These are phyloP conservation scores for Cornus kousa DNA, from an alignment of 148 eudicot species.

Conservation along the genomic window DNA sequence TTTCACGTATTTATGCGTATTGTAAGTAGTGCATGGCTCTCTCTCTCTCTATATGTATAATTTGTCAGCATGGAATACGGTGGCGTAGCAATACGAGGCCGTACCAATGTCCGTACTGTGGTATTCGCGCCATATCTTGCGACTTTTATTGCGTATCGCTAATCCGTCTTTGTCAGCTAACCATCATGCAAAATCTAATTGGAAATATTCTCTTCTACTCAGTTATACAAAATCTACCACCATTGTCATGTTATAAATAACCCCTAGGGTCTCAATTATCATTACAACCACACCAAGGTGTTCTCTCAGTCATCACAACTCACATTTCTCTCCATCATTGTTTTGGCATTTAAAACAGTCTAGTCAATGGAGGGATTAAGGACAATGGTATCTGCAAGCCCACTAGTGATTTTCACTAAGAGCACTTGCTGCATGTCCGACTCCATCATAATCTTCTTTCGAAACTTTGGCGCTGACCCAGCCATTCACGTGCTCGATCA, in stretches of 20 bases:
- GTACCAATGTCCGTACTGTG: no score
- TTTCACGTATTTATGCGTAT: no score
- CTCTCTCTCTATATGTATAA: no score
- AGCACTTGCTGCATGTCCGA: slow-evolving; percentile 44
- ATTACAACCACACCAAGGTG: slow-evolving; percentile 7
- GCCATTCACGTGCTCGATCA: slow-evolving; percentile 50
- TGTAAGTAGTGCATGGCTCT: no score
- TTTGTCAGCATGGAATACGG: no score
- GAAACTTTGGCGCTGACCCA: slow-evolving; percentile 31
- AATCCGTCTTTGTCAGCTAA: no score
- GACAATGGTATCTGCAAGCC: slow-evolving; percentile 34
- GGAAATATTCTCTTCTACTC: neutral
- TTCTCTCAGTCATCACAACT: neutral
- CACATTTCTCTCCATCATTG: neutral
- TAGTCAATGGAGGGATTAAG: slow-evolving; percentile 31
- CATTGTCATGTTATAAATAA: neutral
- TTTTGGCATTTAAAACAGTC: no score
- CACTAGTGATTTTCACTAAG: slow-evolving; percentile 57
- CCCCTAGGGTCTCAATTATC: slow-evolving; percentile 7
- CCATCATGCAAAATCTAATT: no score
- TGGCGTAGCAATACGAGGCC: no score
- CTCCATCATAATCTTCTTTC: slow-evolving; percentile 32
- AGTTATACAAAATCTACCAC: neutral
- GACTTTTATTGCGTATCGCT: neutral
- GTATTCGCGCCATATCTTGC: no score